These are phyloP conservation scores for Trichoderma simmonsii DNA, from an alignment of 2,329 filamentous ascomycete species.

Conservation along the genomic window DNA sequence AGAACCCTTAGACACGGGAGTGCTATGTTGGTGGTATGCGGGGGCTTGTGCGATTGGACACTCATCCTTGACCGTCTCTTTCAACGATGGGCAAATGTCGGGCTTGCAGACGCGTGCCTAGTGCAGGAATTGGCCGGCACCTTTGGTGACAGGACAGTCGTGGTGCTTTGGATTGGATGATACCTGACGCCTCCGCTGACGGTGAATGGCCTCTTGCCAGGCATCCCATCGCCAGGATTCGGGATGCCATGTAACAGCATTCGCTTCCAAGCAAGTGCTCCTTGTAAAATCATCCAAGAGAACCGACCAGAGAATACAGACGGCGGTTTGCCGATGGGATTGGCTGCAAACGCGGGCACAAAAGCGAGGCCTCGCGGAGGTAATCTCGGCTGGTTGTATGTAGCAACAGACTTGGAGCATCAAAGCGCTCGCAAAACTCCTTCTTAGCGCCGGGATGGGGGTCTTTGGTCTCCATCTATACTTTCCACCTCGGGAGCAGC, in stretches of 20 bases:
- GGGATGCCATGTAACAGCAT: not conserved
- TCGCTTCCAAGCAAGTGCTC: not conserved
- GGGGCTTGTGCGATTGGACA: slow-evolving; percentile 7
- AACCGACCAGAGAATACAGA: not conserved
- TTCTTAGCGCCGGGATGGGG: slow-evolving; percentile 9
- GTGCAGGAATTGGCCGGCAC: not conserved
- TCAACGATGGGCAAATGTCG: not conserved
- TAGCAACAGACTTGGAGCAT: not conserved
- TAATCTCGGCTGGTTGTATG: slow-evolving; percentile 13
- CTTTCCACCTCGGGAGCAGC: not conserved
- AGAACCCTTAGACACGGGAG: not conserved
- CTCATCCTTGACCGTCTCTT: slow-evolving; percentile 6
- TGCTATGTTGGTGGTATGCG: not conserved
- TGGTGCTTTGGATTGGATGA: not conserved
- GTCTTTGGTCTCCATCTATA: not conserved
- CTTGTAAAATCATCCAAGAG: not conserved
- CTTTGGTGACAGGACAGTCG: not conserved
- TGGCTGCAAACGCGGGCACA: not conserved
- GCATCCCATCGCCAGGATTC: not conserved
- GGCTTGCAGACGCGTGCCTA: not conserved
- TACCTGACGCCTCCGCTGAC: not conserved
- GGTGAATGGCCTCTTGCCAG: not conserved
- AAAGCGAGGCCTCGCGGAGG: slow-evolving; percentile 5
- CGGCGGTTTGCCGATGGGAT: not conserved
- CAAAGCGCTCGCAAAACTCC: not conserved